These are phyloP conservation scores for Fusarium sp. DNA, from an alignment of 2,329 filamentous ascomycete genomes.

Conservation along the genomic window DNA sequence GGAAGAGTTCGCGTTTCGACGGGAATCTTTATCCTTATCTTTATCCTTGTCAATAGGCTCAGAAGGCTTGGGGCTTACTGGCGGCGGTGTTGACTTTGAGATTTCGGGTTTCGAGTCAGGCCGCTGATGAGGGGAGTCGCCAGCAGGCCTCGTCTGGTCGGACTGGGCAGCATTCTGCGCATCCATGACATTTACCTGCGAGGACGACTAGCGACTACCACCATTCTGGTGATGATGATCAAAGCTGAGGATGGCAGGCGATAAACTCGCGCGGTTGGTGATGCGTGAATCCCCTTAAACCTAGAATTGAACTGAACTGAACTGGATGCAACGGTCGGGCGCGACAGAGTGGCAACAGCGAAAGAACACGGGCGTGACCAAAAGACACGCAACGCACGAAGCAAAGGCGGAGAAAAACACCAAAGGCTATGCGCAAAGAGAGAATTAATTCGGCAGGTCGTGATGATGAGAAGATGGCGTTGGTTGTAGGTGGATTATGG, in stretches of 20 bases:
- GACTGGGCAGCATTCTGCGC: constrained; percentile 74
- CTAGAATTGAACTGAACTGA: constrained; percentile 12
- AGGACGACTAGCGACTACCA: constrained; percentile 63
- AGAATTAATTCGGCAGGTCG: constrained; percentile 20
- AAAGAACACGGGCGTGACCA: constrained; percentile 25
- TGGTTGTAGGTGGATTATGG: constrained; percentile 17
- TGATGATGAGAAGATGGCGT: constrained; percentile 29
- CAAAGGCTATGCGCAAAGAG: constrained; percentile 19
- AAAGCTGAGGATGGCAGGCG: constrained; percentile 38
- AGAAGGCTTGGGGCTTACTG: constrained; percentile 42
- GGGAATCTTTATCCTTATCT: constrained; percentile 43
- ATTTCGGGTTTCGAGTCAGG: constrained; percentile 44
- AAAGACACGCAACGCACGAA: constrained; percentile 19
- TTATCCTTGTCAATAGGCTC: constrained; percentile 37
- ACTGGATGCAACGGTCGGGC: constrained; percentile 24
- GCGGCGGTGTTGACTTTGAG: constrained; percentile 40
- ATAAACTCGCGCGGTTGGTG: constrained; percentile 43
- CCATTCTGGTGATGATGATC: constrained; percentile 63
- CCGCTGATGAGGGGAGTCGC: constrained; percentile 63
- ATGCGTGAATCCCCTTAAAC: constrained; percentile 32
- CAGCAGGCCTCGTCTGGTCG: constrained; percentile 68
- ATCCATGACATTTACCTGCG: constrained; percentile 74
- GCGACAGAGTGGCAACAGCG: constrained; percentile 20
- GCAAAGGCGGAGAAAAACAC: constrained; percentile 17
- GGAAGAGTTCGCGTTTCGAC: constrained; percentile 49